Evolutionary conservation across 345 rosid species (phyloP).

Genomic region (Eucalyptus cloeziana): DNA sequence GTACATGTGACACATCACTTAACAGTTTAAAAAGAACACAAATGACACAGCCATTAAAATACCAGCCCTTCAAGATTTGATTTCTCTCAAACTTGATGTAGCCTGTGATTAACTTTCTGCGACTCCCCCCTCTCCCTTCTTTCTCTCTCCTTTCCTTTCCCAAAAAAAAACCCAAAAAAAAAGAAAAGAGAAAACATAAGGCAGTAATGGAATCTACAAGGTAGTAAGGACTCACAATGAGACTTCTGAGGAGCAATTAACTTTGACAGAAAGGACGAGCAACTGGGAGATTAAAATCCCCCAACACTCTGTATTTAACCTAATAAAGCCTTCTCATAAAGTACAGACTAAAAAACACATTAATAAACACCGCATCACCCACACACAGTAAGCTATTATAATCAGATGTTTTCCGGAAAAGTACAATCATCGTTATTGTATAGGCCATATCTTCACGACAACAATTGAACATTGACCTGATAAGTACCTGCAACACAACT

Average conservation of each 20-base stretch:
- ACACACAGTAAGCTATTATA: background rate
- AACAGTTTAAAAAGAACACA: background rate
- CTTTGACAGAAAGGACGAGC: background rate
- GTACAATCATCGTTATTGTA: background rate
- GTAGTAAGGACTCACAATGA: background rate
- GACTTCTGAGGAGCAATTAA: background rate
- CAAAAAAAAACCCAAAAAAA: background rate
- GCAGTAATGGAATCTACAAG: background rate
- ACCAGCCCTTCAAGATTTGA: background rate
- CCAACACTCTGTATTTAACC: background rate
- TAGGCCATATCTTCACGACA: background rate
- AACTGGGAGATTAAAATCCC: background rate
- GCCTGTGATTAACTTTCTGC: background rate
- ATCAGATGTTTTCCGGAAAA: background rate
- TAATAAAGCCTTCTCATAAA: background rate
- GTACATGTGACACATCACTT: background rate
- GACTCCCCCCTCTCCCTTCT: background rate
- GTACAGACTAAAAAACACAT: background rate
- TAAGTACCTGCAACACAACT: constrained; percentile 94
- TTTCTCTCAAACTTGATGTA: background rate
- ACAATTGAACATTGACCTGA: background rate
- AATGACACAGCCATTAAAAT: background rate
- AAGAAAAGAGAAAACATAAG: background rate
- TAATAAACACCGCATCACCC: background rate
- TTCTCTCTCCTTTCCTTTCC: background rate